Evolutionary conservation across 2,329 filamentous ascomycete species (phyloP).

Genomic region (Pseudogymnoascus sp.): DNA sequence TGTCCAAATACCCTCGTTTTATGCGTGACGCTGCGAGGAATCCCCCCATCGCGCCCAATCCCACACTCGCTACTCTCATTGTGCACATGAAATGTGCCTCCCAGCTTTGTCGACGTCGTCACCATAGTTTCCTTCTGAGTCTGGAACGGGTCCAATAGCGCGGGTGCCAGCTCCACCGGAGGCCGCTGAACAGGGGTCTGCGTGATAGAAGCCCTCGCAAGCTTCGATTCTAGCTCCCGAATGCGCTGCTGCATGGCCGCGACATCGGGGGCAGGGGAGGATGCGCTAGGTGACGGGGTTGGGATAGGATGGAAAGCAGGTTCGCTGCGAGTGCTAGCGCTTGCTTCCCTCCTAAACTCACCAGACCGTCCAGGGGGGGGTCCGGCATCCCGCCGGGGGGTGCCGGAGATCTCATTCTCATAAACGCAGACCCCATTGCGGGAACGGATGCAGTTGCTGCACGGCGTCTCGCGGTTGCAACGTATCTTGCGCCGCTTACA

Average conservation of each 20-base stretch:
- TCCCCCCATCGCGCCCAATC: constrained; percentile 26
- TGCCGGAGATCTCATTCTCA: constrained; percentile 22
- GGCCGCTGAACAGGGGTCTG: constrained; percentile 10
- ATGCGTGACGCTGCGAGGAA: constrained; percentile 40
- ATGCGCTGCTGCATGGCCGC: constrained; percentile 34
- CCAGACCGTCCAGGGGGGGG: constrained; percentile 8
- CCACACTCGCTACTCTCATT: constrained; percentile 27
- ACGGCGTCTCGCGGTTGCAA: constrained; percentile 52
- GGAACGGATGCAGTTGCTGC: constrained; percentile 50
- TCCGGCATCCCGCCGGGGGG: constrained; percentile 11
- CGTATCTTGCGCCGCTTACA: constrained; percentile 54
- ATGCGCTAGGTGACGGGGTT: background rate
- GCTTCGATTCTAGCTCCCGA: constrained; percentile 36
- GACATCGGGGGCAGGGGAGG: constrained; percentile 25
- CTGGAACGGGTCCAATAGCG: constrained; percentile 4
- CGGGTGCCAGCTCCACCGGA: background rate
- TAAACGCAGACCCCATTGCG: constrained; percentile 49
- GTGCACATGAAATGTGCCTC: constrained; percentile 37
- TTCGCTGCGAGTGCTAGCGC: constrained; percentile 1
- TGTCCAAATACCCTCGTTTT: constrained; percentile 50
- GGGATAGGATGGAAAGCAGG: background rate
- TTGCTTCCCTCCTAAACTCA: background rate
- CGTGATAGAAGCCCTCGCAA: constrained; percentile 26
- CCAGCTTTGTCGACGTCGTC: constrained; percentile 31
- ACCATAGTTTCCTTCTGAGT: constrained; percentile 29